phyloP scores from a whole-genome alignment of 208 protist species.

The Wallacemonas rigidus region DNA sequence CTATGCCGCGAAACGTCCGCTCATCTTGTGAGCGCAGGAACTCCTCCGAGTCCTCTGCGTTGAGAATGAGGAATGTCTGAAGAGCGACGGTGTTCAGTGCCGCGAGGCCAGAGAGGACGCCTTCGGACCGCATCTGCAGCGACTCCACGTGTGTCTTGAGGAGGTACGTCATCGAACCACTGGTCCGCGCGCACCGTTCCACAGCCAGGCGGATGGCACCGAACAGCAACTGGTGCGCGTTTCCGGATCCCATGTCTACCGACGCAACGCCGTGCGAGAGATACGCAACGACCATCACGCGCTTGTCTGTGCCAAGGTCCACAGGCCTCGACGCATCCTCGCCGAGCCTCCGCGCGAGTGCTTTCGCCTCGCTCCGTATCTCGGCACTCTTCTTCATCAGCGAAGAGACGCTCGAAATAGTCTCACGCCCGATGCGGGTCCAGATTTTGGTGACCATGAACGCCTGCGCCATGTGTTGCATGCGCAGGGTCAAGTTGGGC shows the following conservation, averaged over 20 bases:
- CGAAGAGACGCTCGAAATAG: neutral
- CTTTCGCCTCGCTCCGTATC: conserved; percentile 1
- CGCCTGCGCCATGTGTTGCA: conserved; percentile 74
- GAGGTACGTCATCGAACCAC: conserved; percentile 29
- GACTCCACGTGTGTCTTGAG: conserved; percentile 36
- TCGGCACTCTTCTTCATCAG: neutral
- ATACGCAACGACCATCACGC: conserved; percentile 37
- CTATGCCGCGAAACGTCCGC: conserved; percentile 63
- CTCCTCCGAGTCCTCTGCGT: conserved; percentile 27
- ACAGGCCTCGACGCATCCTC: neutral
- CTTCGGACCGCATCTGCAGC: conserved; percentile 68
- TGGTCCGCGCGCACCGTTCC: conserved; percentile 25
- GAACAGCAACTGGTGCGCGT: conserved; percentile 65
- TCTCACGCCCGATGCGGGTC: conserved; percentile 33
- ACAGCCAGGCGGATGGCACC: conserved; percentile 35
- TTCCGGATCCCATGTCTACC: conserved; percentile 78
- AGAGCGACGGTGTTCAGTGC: conserved; percentile 45
- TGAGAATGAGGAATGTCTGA: conserved; percentile 66
- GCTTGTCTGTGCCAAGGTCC: conserved; percentile 10
- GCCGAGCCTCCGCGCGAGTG: neutral
- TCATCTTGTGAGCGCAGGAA: conserved; percentile 61
- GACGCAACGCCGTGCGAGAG: conserved; percentile 46
- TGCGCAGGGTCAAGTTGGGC: conserved; percentile 62
- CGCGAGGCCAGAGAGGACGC: conserved; percentile 72
- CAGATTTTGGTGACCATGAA: conserved; percentile 73